Conservation (phyloP, 495 filamentous ascomycete genomes). For the Apodospora peruviana region DNA sequence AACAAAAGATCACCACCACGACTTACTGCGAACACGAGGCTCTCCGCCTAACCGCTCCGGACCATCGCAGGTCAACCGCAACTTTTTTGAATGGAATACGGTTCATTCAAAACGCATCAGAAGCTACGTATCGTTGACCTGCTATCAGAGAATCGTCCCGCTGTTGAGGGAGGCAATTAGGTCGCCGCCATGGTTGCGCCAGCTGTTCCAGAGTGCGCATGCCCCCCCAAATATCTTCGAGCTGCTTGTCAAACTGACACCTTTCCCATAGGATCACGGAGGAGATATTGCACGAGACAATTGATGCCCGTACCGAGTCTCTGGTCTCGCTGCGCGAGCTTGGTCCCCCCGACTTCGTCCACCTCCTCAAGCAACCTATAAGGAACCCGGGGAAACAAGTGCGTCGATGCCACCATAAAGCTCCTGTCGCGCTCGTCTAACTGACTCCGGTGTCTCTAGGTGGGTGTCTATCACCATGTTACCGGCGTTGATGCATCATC, state of each 20-base stretch:
- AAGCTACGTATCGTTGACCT: too few species aligned
- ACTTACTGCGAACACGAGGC: too few species aligned
- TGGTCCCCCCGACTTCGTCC: constrained; percentile 91
- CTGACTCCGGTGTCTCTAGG: constrained; percentile 38
- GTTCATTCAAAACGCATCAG: too few species aligned
- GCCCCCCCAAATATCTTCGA: constrained; percentile 10
- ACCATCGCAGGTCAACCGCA: too few species aligned
- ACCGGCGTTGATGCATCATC: constrained; percentile 96
- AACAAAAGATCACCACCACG: too few species aligned
- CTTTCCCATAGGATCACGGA: constrained; percentile 70
- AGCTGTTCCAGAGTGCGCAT: constrained; percentile 79
- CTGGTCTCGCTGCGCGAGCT: constrained; percentile 81
- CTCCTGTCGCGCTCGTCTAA: background rate
- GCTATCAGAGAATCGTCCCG: too few species aligned
- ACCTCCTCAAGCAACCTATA: constrained; percentile 81
- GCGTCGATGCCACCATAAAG: constrained; percentile 13
- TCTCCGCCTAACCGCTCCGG: too few species aligned
- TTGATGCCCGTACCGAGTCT: constrained; percentile 84
- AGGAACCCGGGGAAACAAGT: constrained; percentile 62
- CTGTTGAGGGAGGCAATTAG: constrained; percentile 1
- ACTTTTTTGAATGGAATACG: too few species aligned
- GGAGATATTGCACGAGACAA: constrained; percentile 78
- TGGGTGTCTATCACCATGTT: constrained; percentile 95
- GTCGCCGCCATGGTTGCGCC: constrained; percentile 71
- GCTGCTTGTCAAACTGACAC: constrained; percentile 14